Conservation (phyloP, 176 grass and related monocot genomes). For the Triticum timopheevii region DNA sequence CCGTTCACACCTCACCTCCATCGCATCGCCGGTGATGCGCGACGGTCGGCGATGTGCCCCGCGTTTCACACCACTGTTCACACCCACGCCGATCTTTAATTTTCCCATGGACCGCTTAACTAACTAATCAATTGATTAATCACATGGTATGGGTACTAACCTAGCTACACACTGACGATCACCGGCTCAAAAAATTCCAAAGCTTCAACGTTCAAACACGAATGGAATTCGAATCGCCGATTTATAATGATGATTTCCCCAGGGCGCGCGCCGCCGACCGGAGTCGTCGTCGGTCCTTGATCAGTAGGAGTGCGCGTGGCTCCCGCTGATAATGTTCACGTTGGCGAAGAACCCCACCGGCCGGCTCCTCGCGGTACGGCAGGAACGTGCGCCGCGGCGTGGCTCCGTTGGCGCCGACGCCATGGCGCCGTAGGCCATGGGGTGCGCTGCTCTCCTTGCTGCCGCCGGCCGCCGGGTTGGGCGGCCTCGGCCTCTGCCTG, state of each 20-base stretch:
- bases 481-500: background rate
- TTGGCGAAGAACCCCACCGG: conserved; percentile 65
- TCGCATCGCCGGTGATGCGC: background rate
- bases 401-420: background rate
- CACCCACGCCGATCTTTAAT: background rate
- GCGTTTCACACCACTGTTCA: background rate
- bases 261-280: background rate
- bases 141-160: background rate
- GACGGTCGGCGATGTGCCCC: background rate
- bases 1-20: conserved; percentile 34
- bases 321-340: conserved; percentile 54
- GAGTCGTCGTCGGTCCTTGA: background rate
- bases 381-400: conserved; percentile 66
- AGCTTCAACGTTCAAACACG: background rate
- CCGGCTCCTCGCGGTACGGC: conserved; percentile 58
- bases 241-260: background rate
- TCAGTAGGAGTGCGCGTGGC: conserved; percentile 42
- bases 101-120: too few species aligned
- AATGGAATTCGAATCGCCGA: background rate
- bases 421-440: conserved; percentile 34
- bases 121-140: background rate
- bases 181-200: background rate
- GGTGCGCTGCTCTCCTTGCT: conserved; percentile 33
- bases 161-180: background rate
- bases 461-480: background rate